Conservation (phyloP, 1,284 basidiomycete genomes). For the Psilocybe mexicana region DNA sequence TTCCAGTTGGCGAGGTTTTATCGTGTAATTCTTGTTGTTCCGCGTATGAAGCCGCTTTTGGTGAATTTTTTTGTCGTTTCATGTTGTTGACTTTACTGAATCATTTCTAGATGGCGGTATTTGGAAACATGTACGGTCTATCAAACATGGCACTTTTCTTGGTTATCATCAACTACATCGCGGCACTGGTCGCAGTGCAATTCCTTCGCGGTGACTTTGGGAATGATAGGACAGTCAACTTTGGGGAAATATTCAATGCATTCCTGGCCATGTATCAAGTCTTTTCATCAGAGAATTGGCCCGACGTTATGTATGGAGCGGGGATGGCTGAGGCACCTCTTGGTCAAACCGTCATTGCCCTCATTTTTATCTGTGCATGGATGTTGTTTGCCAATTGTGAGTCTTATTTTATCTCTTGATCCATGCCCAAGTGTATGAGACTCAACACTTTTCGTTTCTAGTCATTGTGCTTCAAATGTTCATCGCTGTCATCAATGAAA, state of each 20-base stretch:
- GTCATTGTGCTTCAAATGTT: slow-evolving; percentile 98
- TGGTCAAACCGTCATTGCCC: slow-evolving; percentile 74
- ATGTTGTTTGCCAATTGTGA: slow-evolving; percentile 91
- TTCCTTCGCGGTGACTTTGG: slow-evolving; percentile 80
- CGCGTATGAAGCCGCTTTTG: slow-evolving; percentile 80
- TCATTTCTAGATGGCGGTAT: slow-evolving; percentile 70
- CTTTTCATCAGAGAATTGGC: slow-evolving; percentile 97
- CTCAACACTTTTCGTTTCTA: slow-evolving; percentile 32
- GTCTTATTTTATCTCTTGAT: slow-evolving; percentile 30
- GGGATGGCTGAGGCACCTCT: slow-evolving; percentile 64
- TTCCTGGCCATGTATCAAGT: slow-evolving; percentile 92
- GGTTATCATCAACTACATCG: slow-evolving; percentile 86
- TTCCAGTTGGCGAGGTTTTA: slow-evolving; percentile 93
- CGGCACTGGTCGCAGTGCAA: slow-evolving; percentile 80
- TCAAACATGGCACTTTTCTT: slow-evolving; percentile 95
- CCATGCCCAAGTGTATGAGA: background rate
- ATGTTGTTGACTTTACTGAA: background rate
- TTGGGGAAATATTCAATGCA: slow-evolving; percentile 87
- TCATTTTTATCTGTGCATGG: slow-evolving; percentile 84
- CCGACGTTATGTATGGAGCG: slow-evolving; percentile 74
- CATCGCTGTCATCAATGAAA: slow-evolving; percentile 98
- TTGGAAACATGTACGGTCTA: slow-evolving; percentile 91
- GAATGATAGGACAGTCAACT: slow-evolving; percentile 65
- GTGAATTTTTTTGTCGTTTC: slow-evolving; percentile 41
- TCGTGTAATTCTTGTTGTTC: slow-evolving; percentile 87